Conservation (phyloP, 306 rosid genomes). For the Quercus variabilis region DNA sequence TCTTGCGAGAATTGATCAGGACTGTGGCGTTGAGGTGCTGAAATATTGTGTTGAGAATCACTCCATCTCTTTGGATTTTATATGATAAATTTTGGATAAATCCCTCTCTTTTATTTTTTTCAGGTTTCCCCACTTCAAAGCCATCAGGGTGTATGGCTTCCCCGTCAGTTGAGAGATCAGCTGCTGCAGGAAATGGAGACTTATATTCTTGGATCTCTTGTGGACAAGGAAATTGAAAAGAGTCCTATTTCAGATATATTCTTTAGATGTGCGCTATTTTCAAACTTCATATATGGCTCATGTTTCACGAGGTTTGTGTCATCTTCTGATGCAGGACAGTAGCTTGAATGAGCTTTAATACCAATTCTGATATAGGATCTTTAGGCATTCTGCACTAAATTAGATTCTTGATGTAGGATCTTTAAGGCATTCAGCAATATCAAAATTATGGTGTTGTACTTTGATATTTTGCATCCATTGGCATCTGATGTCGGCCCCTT, state of each 20-base stretch:
- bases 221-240: conserved; percentile 45
- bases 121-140: conserved; percentile 48
- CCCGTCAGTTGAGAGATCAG: conserved; percentile 63
- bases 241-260: conserved; percentile 54
- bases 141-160: conserved; percentile 48
- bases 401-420: too few relatives aligned
- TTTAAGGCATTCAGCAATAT: background rate
- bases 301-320: conserved; percentile 56
- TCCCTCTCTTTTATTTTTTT: conserved; percentile 1
- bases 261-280: conserved; percentile 61
- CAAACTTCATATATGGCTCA: conserved; percentile 62
- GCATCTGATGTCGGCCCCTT: conserved; percentile 7
- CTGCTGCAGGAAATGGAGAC: conserved; percentile 74
- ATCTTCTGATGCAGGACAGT: background rate
- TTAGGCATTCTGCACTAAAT: too few relatives aligned
- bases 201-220: conserved; percentile 50
- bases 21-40: conserved; percentile 59
- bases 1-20: conserved; percentile 50
- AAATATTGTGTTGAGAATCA: conserved; percentile 22
- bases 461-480: background rate
- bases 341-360: too few relatives aligned
- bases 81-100: conserved; percentile 8
- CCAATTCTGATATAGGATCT: too few relatives aligned
- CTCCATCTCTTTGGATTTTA: conserved; percentile 10
- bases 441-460: background rate